Percentiles rank a stretch among this genome's conserved stretches.
Evolutionary conservation across 768 basidiomycete genomes (phyloP).

Genomic region (Calvatia gigantea): DNA sequence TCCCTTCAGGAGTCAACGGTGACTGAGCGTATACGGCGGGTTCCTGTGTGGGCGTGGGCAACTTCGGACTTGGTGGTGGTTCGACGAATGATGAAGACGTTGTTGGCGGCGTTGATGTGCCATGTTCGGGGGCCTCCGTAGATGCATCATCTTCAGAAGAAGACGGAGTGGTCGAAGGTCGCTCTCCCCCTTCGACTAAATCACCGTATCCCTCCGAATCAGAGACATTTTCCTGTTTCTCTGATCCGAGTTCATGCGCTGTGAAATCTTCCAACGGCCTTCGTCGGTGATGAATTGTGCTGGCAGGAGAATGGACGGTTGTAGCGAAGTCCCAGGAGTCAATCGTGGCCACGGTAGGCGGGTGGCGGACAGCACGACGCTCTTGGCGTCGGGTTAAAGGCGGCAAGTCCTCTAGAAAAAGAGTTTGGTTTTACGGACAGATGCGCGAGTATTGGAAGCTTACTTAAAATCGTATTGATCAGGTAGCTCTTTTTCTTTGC

Average conservation of each 20-base stretch:
- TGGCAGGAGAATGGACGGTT: conserved; percentile 36
- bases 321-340: conserved; percentile 83
- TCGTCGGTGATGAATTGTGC: conserved; percentile 25
- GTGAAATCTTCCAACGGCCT: conserved; percentile 14
- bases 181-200: neutral
- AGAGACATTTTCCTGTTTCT: neutral
- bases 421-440: neutral
- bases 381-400: conserved; percentile 74
- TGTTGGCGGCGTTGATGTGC: neutral
- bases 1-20: neutral
- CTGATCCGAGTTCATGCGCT: neutral
- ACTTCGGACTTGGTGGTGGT: neutral
- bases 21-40: neutral
- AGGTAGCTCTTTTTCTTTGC: conserved; percentile 81
- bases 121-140: neutral
- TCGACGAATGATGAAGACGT: neutral
- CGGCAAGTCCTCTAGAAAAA: conserved; percentile 54
- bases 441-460: conserved; percentile 1
- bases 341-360: conserved; percentile 42
- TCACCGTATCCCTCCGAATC: neutral
- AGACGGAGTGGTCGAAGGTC: neutral
- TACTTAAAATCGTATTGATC: conserved; percentile 70
- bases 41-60: neutral
- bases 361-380: conserved; percentile 42
- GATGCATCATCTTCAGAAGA: neutral